A percentile compares a stretch with the other conserved stretches of the same genome.
Evolutionary conservation across 192 early-diverging fungal species (phyloP).

Genomic region (Entomortierella parvispora): DNA sequence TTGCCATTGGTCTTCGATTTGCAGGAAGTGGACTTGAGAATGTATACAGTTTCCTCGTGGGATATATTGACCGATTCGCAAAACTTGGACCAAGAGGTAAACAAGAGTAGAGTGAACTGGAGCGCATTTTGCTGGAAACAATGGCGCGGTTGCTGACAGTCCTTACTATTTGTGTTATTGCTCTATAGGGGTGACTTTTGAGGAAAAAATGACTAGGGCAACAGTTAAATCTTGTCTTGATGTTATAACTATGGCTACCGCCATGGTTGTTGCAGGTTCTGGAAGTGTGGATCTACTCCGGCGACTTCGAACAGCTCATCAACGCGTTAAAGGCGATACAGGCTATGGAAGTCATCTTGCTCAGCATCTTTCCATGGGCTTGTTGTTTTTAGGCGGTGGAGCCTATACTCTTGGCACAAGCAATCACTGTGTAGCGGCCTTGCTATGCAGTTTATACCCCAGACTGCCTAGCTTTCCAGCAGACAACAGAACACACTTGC

Average conservation of each 20-base stretch:
- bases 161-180: neutral
- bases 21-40: slow-evolving; percentile 66
- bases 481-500: slow-evolving; percentile 76
- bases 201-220: slow-evolving; percentile 70
- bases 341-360: slow-evolving; percentile 80
- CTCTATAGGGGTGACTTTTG: slow-evolving; percentile 59
- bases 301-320: slow-evolving; percentile 66
- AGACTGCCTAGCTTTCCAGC: slow-evolving; percentile 61
- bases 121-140: too few relatives aligned
- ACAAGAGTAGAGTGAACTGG: too few relatives aligned
- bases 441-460: slow-evolving; percentile 78
- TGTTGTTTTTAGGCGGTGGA: slow-evolving; percentile 81
- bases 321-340: slow-evolving; percentile 56
- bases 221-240: slow-evolving; percentile 75
- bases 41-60: slow-evolving; percentile 61
- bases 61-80: slow-evolving; percentile 64
- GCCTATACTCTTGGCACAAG: slow-evolving; percentile 72
- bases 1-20: slow-evolving; percentile 74
- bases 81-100: slow-evolving; percentile 56
- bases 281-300: slow-evolving; percentile 73
- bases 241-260: slow-evolving; percentile 66
- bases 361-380: slow-evolving; percentile 77
- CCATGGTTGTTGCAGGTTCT: slow-evolving; percentile 85
- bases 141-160: neutral
- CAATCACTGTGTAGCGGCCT: slow-evolving; percentile 70